Percentiles rank a stretch among this genome's conserved stretches.
Evolutionary conservation across 2,329 filamentous ascomycete species (phyloP).

Genomic region (Diaporthe batatas): DNA sequence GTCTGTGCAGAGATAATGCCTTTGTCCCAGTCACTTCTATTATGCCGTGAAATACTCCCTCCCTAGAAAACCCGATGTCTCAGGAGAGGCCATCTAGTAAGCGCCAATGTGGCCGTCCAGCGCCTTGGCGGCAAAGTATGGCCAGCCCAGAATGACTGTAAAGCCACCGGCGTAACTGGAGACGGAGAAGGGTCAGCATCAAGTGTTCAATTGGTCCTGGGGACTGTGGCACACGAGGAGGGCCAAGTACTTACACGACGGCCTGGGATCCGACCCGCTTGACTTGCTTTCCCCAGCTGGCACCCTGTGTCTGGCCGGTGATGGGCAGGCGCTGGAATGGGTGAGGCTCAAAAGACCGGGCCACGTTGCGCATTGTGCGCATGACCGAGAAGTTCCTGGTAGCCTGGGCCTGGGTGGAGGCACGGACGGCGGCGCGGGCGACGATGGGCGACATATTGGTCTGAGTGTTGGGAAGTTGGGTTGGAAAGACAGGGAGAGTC

Average conservation of each 20-base stretch:
- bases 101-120: conserved; percentile 48
- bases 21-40: conserved; percentile 21
- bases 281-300: conserved; percentile 55
- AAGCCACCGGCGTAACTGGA: conserved; percentile 54
- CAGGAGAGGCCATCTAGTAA: conserved; percentile 41
- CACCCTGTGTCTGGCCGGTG: conserved; percentile 47
- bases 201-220: not conserved
- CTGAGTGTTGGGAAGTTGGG: conserved; percentile 24
- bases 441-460: conserved; percentile 52
- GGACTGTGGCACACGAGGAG: not conserved
- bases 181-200: not conserved
- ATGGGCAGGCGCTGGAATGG: conserved; percentile 54
- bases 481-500: conserved; percentile 29
- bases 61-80: not conserved
- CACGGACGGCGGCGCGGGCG: conserved; percentile 52
- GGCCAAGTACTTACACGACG: conserved; percentile 51
- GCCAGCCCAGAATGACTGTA: conserved; percentile 55
- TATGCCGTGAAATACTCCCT: not conserved
- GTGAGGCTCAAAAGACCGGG: conserved; percentile 55
- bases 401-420: conserved; percentile 44
- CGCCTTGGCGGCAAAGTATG: conserved; percentile 45
- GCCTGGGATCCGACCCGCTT: conserved; percentile 50
- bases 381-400: conserved; percentile 54
- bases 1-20: conserved; percentile 27
- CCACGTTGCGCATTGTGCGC: conserved; percentile 52